Evolutionary conservation across 1,284 basidiomycete genomes (phyloP), one percentile per base, ranked within the genome.

Genomic region (Tilletia horrida): DNA sequence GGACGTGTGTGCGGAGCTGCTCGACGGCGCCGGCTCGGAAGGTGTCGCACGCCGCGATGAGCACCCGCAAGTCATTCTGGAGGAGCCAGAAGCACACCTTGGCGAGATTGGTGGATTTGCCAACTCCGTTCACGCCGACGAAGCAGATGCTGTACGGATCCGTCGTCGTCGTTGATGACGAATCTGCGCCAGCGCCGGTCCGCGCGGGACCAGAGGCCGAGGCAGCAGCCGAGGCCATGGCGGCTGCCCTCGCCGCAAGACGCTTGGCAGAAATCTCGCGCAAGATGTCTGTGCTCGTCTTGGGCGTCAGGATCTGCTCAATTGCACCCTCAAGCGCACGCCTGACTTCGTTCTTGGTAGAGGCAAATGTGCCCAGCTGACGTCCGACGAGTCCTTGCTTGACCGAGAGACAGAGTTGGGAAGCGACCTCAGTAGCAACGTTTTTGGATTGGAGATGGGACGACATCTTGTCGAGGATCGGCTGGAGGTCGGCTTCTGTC

Each of bases 71-170:
- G 9, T 90, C 89, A 79, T 99, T 98, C 83, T 98, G 95, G 61
- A 98, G 88, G 23, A 99, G 86, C 96, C 96, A 98, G 84, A 98
- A 98, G 83, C 93, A 95, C 62, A 99, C 95, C 84, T 99, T 99
- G 64, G 91, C 92, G 31, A 99, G 84, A 82, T 97, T 98, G 3
- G 96, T 98, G 75, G 93, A 96, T 85, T 99, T 99, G 64, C 96
- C 96, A 23, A 99, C 96, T 25, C 96, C 96, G 80, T 99, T 99
- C 63, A 99, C 96, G n/a, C 96, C 96, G 52, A 98, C 94, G 81
- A 99, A 99, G 0, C 93, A 90, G 77, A 99, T 91, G 71, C 89
- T 89, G 83, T 97, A 98, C 0, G 93, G 94, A 73, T 89, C 85
- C 16, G 91, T 31, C 82, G 83, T 23, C 80, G 74, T 76, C 81